Evolutionary conservation across 768 basidiomycete species (phyloP), one percentile per base, ranked within the genome.

Genomic region (Xerocomellus chrysenteron): DNA sequence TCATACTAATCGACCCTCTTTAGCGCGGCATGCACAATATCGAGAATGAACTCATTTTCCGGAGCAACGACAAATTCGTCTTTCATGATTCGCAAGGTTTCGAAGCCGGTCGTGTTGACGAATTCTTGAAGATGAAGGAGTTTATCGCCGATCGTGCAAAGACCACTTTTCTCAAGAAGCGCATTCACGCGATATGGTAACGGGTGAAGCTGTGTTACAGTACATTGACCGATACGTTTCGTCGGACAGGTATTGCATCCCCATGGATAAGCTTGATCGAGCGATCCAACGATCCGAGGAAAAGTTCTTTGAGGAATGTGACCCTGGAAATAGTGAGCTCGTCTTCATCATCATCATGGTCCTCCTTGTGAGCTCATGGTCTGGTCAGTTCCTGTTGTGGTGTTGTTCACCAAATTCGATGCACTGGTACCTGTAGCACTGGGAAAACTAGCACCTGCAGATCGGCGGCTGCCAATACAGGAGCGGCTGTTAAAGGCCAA

Each of bases 371-470:
- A 32, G 12, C 35, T 52, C 21, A 45, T 37, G 5, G 3, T 16
- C 3, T 16, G 1, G 13, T 12, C 13, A 57, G 56, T 55, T 43
- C 56, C 56, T 11, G 46, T 55, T 14, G 26, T 57, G 5, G 52
- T 57, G 17, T 13, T 55, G 5, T 43, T 57, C 41, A 57, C 52
- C 2, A 56, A 56, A 35, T 56, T 56, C 12, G 44, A 56, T 35
- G 55, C 51, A 5, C 51, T 56, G 2, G 3, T 46, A 32, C 21
- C 37, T 6, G 19, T 39, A 12, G 55, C 55, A 12, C 1, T 54
- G 8, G 37, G 30, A 12, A 36, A 43, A 24, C 14, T 57, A 17
- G 2, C 1, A 5, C 24, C 39, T 11, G n/a, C 39, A 30, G 37
- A 54, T 42, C 45, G 16, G 21, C 7, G 3, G 8, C 2, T 47